Evolutionary conservation across 2,329 filamentous ascomycete genomes (phyloP), one percentile per base, ranked within the genome.

Genomic region (Akanthomyces lecanii): DNA sequence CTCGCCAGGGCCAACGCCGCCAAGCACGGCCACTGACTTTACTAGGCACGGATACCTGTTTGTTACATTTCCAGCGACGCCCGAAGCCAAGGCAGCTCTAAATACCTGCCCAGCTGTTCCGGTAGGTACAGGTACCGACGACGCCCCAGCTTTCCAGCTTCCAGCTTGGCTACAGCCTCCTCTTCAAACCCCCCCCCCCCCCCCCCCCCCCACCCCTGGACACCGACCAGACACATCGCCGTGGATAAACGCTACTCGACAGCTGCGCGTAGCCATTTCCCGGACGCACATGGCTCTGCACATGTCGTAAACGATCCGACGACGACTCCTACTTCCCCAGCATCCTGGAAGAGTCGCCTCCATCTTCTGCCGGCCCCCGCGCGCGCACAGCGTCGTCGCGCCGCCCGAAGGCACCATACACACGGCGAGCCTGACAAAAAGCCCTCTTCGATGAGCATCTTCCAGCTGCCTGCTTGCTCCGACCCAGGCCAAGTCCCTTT

Each of bases 391-490:
- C 58, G 47, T 18, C 58, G 5, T 30, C 36, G 42, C 55, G 55
- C 42, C 33, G 30, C 40, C 30, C 18, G 10, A 33, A 21, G 47
- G 21, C 47, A 38, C 5, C 14, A 4, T 25, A n/a, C 16, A n/a
- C n/a, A 14, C 23, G 44, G 33, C 45, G 30, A 59, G 25, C 58
- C 38, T 45, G 40, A 36, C 38, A 42, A 54, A 25, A 54, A 47
- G 12, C 38, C 48, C 38, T 54, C 28, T 52, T 61, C 59, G 28
- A 61, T 61, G 59, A 61, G 28, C 25, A 55, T 38, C 40, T 40
- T 25, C 28, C 10, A 42, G 25, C 51, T 18, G 51, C 42, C 18
- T 40, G 50, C 25, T 48, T 10, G 40, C 50, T 40, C 51, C 50
- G 40, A 61, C 40, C 40, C 25, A 47, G 59, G 23, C 33, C 23